Evolutionary conservation across 371 early-diverging fungal genomes (phyloP), one percentile per base, ranked within the genome.

Genomic region (Phascolomyces articulosus): DNA sequence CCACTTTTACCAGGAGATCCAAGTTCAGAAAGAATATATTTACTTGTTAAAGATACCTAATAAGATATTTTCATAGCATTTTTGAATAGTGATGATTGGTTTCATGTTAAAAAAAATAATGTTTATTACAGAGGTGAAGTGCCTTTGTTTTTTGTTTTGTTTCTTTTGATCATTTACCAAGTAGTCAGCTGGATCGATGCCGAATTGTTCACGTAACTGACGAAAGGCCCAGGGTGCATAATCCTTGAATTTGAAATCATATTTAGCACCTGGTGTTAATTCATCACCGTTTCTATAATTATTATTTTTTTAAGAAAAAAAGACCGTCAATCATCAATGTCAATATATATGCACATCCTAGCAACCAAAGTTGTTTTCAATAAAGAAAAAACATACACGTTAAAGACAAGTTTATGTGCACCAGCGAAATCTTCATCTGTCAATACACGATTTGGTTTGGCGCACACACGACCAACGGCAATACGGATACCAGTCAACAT

Each of bases 181-280:
- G 71, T 98, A 98, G 64, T 98, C 98, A 13, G 93, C 93, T 15
- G 97, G 88, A 69, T 95, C 95, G 31, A 98, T 90, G 40, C 89
- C 85, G 76, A 97, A 97, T 28, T 86, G 82, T 63, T 95, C 91
- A 48, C 99, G 83, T 49, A 98, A 83, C 68, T 88, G 79, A 48
- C 97, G 90, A 72, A 98, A 98, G 1, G 96, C 96, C 95, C 95
- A 95, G 3, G 98, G 99, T 6, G 97, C 94, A 79, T 98, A 98
- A 75, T 98, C 99, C 73, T 98, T 98, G 74, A 98, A 98, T 77
- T 98, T 97, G 78, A 98, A 98, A 69, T 98, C 98, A 73, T 98
- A 98, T 68, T 92, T 91, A 20, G 95, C 92, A 18, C 92, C 91
- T 3, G 98, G 94, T 15, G 95, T 95, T 73, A 96, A 71, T 72